Evolutionary conservation across 1,284 basidiomycete species (phyloP).

Genomic region (Cystobasidiaceae sp.): DNA sequence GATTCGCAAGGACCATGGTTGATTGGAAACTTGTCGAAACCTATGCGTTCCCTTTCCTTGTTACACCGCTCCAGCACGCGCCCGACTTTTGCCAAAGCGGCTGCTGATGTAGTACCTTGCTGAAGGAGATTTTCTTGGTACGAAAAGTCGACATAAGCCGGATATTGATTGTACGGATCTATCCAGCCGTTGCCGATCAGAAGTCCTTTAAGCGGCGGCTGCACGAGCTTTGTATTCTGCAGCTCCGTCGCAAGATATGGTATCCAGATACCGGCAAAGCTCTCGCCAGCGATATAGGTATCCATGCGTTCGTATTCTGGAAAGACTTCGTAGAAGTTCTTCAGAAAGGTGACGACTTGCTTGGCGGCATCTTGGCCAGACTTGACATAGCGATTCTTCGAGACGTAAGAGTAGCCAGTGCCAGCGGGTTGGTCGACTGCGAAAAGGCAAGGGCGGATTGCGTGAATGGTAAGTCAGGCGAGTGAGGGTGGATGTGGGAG

Average conservation of each 20-base stretch:
- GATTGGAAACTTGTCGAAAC: conserved; percentile 55
- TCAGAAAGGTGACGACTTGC: conserved; percentile 77
- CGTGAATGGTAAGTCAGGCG: conserved; percentile 1
- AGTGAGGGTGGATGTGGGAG: not conserved
- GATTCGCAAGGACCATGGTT: conserved; percentile 61
- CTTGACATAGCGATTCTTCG: conserved; percentile 77
- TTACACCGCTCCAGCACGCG: conserved; percentile 63
- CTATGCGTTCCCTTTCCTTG: conserved; percentile 50
- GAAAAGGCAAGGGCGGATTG: not conserved
- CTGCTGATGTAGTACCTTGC: conserved; percentile 62
- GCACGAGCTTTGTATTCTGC: conserved; percentile 58
- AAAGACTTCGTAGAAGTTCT: conserved; percentile 82
- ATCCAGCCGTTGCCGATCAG: conserved; percentile 99
- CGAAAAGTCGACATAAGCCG: conserved; percentile 81
- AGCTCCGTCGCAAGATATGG: conserved; percentile 70
- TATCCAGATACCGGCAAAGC: conserved; percentile 98
- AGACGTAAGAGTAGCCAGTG: conserved; percentile 85
- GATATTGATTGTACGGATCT: conserved; percentile 81
- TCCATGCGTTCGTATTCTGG: conserved; percentile 80
- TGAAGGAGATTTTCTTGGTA: conserved; percentile 73
- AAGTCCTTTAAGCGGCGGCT: conserved; percentile 63
- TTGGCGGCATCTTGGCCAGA: conserved; percentile 59
- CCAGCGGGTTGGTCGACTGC: conserved; percentile 94
- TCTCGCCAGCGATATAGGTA: conserved; percentile 86
- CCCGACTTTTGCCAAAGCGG: conserved; percentile 54